phyloP scores from a whole-genome alignment of 129 eudicot species.

The Saposhnikovia divaricata region DNA sequence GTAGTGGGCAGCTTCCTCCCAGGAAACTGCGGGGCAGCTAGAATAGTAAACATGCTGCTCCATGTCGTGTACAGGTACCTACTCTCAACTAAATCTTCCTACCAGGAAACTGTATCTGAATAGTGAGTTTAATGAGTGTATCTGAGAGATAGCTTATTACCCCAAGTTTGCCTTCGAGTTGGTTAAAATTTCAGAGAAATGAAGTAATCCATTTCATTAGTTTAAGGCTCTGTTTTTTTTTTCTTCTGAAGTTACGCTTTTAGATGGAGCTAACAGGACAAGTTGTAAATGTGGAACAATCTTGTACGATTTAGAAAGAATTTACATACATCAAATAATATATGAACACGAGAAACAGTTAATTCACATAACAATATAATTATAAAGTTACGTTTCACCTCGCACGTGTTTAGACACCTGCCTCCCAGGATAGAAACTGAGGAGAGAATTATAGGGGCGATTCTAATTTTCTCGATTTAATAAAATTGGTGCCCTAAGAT shows the following conservation, averaged over 20 bases:
- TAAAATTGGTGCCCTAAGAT: no score
- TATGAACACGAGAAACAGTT: no score
- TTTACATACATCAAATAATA: no score
- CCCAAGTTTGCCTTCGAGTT: background rate
- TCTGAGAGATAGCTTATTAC: background rate
- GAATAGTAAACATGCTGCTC: slow-evolving; percentile 6
- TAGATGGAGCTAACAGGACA: background rate
- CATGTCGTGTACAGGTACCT: slow-evolving; percentile 44
- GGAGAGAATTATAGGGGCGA: no score
- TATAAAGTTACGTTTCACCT: no score
- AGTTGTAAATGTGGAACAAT: background rate
- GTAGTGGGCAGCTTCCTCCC: slow-evolving; percentile 85
- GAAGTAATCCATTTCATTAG: background rate
- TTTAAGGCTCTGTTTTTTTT: background rate
- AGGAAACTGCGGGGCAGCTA: slow-evolving; percentile 41
- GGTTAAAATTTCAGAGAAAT: background rate
- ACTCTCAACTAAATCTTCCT: background rate
- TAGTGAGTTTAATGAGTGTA: background rate
- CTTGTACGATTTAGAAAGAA: no score
- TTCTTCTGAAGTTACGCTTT: background rate
- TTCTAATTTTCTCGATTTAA: no score
- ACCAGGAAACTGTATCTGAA: background rate
- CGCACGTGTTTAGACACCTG: no score
- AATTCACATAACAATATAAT: no score
- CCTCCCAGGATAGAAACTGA: no score